Conservation (phyloP, 2,329 filamentous ascomycete genomes). For the Colletotrichum sp. region DNA sequence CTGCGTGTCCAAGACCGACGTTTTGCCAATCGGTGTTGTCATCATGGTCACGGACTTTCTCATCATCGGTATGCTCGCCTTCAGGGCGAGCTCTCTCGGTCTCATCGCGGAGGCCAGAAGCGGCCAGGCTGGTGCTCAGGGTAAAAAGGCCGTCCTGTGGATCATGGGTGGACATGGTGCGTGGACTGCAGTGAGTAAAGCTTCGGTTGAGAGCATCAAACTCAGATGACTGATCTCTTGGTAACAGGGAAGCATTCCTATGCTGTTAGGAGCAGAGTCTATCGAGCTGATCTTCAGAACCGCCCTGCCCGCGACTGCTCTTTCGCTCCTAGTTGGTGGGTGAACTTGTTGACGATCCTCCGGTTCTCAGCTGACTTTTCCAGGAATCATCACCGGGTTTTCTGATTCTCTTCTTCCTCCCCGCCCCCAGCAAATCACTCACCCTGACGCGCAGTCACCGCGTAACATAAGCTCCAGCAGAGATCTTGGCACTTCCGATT, state of each 20-base stretch:
- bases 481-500: slow-evolving; percentile 46
- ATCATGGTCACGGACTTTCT: slow-evolving; percentile 50
- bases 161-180: slow-evolving; percentile 49
- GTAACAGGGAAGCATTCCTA: slow-evolving; percentile 52
- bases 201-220: neutral
- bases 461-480: slow-evolving; percentile 36
- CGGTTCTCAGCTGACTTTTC: neutral
- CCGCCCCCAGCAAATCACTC: slow-evolving; percentile 30
- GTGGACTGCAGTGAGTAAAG: slow-evolving; percentile 57
- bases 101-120: slow-evolving; percentile 35
- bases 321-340: slow-evolving; percentile 55
- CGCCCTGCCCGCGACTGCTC: slow-evolving; percentile 54
- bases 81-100: slow-evolving; percentile 43
- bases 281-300: slow-evolving; percentile 51
- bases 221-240: slow-evolving; percentile 3
- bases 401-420: slow-evolving; percentile 36
- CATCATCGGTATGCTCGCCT: slow-evolving; percentile 46
- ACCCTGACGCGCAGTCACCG: slow-evolving; percentile 41
- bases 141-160: slow-evolving; percentile 45
- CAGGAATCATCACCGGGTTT: slow-evolving; percentile 41
- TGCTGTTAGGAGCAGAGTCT: slow-evolving; percentile 52
- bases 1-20: slow-evolving; percentile 53
- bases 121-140: slow-evolving; percentile 27
- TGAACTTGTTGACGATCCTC: neutral
- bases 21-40: slow-evolving; percentile 48